A percentile compares a stretch with the other conserved stretches of the same genome.
phyloP scores from a whole-genome alignment of 805 yeast genomes.

The Zygosaccharomyces rouxii region DNA sequence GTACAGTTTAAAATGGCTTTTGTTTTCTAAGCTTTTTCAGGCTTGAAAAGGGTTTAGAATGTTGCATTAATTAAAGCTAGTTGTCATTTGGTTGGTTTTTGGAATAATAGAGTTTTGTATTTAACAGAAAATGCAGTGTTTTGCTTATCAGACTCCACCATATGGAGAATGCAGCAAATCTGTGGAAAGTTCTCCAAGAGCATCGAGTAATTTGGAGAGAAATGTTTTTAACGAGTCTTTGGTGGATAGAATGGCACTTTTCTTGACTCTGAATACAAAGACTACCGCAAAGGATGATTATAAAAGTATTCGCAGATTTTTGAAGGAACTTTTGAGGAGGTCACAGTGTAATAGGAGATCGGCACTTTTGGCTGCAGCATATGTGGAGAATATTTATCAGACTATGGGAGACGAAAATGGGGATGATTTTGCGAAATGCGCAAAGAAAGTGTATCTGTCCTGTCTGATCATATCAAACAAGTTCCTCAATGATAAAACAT shows the following conservation, averaged over 20 bases:
- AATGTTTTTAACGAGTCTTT: constrained; percentile 6
- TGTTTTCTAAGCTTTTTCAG: neutral
- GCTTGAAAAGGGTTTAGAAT: neutral
- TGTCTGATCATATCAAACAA: constrained; percentile 26
- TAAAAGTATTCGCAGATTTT: constrained; percentile 10
- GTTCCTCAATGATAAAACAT: constrained; percentile 21
- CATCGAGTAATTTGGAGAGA: neutral
- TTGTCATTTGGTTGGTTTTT: neutral
- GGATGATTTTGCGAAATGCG: constrained; percentile 21
- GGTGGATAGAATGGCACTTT: constrained; percentile 15
- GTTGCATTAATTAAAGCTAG: neutral
- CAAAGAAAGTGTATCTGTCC: constrained; percentile 19
- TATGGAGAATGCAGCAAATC: constrained; percentile 3
- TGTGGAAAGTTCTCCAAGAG: neutral
- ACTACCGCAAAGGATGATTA: neutral
- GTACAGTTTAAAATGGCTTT: neutral
- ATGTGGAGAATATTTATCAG: constrained; percentile 16
- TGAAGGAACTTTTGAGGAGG: constrained; percentile 20
- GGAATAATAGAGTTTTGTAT: neutral
- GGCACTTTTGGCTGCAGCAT: constrained; percentile 16
- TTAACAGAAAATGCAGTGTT: constrained; percentile 3
- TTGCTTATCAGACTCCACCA: constrained; percentile 17
- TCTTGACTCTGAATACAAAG: constrained; percentile 17
- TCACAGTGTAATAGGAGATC: constrained; percentile 19
- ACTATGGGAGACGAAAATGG: constrained; percentile 7